These are phyloP conservation scores for Syzygium jambos DNA, from an alignment of 345 rosid species.

Conservation along the genomic window DNA sequence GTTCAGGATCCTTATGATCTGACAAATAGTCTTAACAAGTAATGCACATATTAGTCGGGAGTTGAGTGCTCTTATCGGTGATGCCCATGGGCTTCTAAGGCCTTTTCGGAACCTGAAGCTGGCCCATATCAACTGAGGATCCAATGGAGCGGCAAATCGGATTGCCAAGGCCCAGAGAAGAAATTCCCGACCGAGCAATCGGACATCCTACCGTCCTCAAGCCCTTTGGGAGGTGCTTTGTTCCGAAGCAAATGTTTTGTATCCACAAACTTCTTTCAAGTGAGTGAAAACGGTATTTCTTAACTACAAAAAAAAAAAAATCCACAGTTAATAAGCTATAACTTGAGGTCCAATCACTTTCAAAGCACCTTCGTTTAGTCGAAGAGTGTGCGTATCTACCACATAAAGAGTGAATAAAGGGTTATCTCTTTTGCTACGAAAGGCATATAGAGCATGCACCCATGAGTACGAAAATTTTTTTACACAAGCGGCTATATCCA, in stretches of 20 bases:
- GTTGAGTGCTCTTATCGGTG: background rate
- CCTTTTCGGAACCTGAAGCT: background rate
- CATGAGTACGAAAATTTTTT: too few relatives aligned
- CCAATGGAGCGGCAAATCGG: too few relatives aligned
- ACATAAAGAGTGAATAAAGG: too few relatives aligned
- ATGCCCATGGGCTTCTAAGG: background rate
- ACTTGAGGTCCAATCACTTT: too few relatives aligned
- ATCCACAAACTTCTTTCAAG: background rate
- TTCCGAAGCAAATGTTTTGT: background rate
- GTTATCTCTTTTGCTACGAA: too few relatives aligned
- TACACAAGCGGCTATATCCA: too few relatives aligned
- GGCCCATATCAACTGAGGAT: background rate
- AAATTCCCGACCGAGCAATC: background rate
- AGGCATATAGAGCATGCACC: too few relatives aligned
- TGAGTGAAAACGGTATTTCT: too few relatives aligned
- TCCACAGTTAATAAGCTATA: too few relatives aligned
- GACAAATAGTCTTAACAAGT: background rate
- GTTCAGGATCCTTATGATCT: background rate
- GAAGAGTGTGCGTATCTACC: too few relatives aligned
- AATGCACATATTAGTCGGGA: accelerated
- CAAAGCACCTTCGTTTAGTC: too few relatives aligned
- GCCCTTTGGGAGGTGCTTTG: background rate
- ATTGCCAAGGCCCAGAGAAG: background rate
- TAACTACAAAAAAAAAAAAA: too few relatives aligned
- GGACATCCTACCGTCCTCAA: background rate